phyloP scores from a whole-genome alignment of 2,329 filamentous ascomycete genomes.

The Fusarium sp. region DNA sequence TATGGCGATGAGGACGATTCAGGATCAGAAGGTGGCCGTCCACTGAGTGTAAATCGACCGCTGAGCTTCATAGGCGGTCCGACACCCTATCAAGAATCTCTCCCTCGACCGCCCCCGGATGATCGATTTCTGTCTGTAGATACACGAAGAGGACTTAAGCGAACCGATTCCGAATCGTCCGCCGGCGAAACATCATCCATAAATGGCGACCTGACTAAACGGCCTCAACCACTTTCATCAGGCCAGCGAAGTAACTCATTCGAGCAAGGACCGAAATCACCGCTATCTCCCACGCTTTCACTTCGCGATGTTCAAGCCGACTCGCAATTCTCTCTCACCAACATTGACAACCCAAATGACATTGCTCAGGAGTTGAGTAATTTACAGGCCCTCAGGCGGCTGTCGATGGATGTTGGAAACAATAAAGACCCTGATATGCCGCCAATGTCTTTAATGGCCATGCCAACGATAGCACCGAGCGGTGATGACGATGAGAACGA shows the following conservation, averaged over 20 bases:
- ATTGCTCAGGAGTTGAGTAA: slow-evolving; percentile 95
- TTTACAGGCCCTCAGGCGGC: slow-evolving; percentile 86
- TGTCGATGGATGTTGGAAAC: slow-evolving; percentile 94
- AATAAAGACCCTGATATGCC: slow-evolving; percentile 80
- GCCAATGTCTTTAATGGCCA: slow-evolving; percentile 74
- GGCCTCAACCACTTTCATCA: slow-evolving; percentile 58
- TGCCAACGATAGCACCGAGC: slow-evolving; percentile 78
- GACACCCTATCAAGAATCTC: slow-evolving; percentile 65
- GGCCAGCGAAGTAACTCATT: slow-evolving; percentile 57
- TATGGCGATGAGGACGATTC: slow-evolving; percentile 82
- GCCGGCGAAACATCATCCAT: slow-evolving; percentile 46
- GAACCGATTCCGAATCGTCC: slow-evolving; percentile 62
- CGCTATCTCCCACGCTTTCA: slow-evolving; percentile 65
- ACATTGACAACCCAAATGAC: slow-evolving; percentile 89
- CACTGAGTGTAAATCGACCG: slow-evolving; percentile 75
- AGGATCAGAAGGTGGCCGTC: slow-evolving; percentile 68
- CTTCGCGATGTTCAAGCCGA: slow-evolving; percentile 68
- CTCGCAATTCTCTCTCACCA: slow-evolving; percentile 82
- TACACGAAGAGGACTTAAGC: slow-evolving; percentile 56
- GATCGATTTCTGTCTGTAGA: slow-evolving; percentile 53
- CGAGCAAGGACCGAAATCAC: slow-evolving; percentile 58
- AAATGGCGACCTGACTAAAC: slow-evolving; percentile 54
- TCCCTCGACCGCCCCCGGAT: slow-evolving; percentile 52
- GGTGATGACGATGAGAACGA: slow-evolving; percentile 87
- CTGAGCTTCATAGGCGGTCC: slow-evolving; percentile 76